Evolutionary conservation across 2,329 filamentous ascomycete genomes (phyloP), one percentile per base, ranked within the genome.

Genomic region (Colletotrichum theobromicola): DNA sequence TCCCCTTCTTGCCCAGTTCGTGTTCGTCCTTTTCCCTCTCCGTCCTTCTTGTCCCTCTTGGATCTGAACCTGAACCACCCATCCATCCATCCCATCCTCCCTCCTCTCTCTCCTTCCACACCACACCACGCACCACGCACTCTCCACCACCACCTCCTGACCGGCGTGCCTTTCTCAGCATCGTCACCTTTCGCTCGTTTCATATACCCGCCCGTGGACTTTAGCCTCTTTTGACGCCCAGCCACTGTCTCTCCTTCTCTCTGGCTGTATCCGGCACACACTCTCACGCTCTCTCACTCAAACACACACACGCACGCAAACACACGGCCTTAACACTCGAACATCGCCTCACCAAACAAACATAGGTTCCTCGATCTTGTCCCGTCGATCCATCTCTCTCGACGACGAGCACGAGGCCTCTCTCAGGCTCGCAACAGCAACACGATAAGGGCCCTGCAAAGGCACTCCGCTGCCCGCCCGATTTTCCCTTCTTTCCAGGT

Each of bases 401-500:
- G 42, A 58, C 50, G 10, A 35, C 24, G 42, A 50, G n/a, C 57
- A 57, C 65, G 71, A 71, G 46, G 55, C 67, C 72, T 70, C 57
- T 34, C 18, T 30, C 61, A 35, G 73, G 72, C 72, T 72, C 68
- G 30, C 35, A 69, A 46, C 62, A 74, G 67, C 64, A 28, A 24
- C 61, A 69, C 46, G 42, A 55, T 65, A 42, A 53, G 63, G 70
- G 68, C 74, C 70, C 57, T 76, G 72, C 67, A 78, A 74, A 72
- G 79, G 79, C 79, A 80, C 62, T 35, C 64, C 66, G 72, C 35
- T 67, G 74, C 72, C 58, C 57, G 71, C 61, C 72, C 72, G n/a
- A 77, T 77, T 76, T 82, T 85, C 79, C 77, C 75, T 88, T 88
- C 87, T 83, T 86, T 85, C 87, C 87, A 88, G 89, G 89, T 90